Conservation (phyloP, 1,284 basidiomycete species). For the Bondarzewia mesenterica region DNA sequence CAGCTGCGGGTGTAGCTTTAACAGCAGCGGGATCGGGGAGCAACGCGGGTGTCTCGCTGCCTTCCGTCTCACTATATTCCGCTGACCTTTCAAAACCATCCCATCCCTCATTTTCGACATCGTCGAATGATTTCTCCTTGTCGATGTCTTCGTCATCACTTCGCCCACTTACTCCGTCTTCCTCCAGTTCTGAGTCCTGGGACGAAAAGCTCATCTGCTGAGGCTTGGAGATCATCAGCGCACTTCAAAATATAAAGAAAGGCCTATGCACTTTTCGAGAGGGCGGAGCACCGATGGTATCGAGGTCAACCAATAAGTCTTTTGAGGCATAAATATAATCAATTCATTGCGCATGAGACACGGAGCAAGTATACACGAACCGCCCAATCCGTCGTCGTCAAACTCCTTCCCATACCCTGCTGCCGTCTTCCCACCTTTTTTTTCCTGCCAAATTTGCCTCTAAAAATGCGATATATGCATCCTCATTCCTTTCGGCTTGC, state of each 20-base stretch:
- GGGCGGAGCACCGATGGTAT: conserved; percentile 35
- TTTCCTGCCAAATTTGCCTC: conserved; percentile 61
- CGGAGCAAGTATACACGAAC: too few relatives aligned
- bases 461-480: conserved; percentile 70
- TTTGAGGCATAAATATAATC: too few relatives aligned
- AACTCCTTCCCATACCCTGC: conserved; percentile 34
- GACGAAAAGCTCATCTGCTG: background rate
- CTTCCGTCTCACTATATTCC: background rate
- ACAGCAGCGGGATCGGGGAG: background rate
- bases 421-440: conserved; percentile 30
- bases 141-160: conserved; percentile 12
- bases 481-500: conserved; percentile 54
- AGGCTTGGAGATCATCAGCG: conserved; percentile 5
- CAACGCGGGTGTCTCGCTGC: background rate
- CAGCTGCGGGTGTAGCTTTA: background rate
- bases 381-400: conserved; percentile 59
- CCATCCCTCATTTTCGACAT: conserved; percentile 14
- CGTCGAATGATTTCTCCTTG: conserved; percentile 7
- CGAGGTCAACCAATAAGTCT: conserved; percentile 32
- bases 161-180: conserved; percentile 19
- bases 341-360: too few relatives aligned
- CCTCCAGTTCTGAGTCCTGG: conserved; percentile 12
- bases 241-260: conserved; percentile 22
- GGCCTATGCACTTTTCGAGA: conserved; percentile 27
- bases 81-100: conserved; percentile 14